A percentile compares a stretch with the other conserved stretches of the same genome.
These are phyloP conservation scores for Cavenderia fasciculata DNA, from an alignment of 78 protist species.

Conservation along the genomic window DNA sequence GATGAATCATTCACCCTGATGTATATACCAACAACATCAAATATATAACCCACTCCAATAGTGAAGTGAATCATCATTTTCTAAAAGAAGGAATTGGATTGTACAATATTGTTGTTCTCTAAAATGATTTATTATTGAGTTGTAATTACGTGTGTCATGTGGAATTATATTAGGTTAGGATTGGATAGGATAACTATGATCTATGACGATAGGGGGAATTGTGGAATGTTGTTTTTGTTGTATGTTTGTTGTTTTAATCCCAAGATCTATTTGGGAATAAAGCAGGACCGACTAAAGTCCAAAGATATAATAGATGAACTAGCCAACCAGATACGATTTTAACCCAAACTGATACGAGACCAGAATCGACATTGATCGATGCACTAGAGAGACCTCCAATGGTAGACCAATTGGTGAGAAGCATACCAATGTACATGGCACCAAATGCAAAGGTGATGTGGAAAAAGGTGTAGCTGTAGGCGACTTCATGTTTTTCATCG, in stretches of 20 bases:
- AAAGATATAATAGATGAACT: conserved; percentile 66
- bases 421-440: conserved; percentile 82
- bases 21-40: too few species aligned
- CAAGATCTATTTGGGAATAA: conserved; percentile 62
- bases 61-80: too few species aligned
- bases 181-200: too few species aligned
- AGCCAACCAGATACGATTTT: conserved; percentile 74
- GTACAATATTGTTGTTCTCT: too few species aligned
- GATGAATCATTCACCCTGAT: too few species aligned
- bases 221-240: too few species aligned
- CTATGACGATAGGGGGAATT: too few species aligned
- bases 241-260: conserved; percentile 54
- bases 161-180: too few species aligned
- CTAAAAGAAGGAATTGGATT: too few species aligned
- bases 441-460: conserved; percentile 86
- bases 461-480: conserved; percentile 85
- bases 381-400: neutral
- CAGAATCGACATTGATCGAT: conserved; percentile 28
- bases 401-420: conserved; percentile 85
- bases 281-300: conserved; percentile 82
- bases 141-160: too few species aligned
- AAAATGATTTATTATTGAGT: too few species aligned
- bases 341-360: conserved; percentile 84
- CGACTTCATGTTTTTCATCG: conserved; percentile 71
- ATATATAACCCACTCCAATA: too few species aligned